Evolutionary conservation across 345 rosid species (phyloP).

Genomic region (Trapa incisa): DNA sequence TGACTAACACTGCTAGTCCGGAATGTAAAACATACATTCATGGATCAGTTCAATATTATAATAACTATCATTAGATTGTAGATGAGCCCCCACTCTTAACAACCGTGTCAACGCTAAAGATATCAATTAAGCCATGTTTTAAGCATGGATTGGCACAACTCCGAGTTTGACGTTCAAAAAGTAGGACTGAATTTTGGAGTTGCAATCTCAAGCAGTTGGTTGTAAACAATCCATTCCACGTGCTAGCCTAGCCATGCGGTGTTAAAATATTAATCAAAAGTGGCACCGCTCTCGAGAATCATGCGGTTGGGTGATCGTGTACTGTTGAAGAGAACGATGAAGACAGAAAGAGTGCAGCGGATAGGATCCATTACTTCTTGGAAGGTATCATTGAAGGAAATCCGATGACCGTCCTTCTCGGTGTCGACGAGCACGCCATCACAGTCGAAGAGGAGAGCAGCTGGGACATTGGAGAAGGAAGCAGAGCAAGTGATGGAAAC

Average conservation of each 20-base stretch:
- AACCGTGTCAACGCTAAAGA: not conserved
- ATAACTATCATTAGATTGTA: not conserved
- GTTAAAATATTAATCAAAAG: no score
- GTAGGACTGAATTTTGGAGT: not conserved
- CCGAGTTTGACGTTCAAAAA: not conserved
- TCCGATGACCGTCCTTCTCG: conserved; percentile 87
- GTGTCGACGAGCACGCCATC: conserved; percentile 97
- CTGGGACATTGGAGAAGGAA: conserved; percentile 40
- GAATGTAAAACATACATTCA: not conserved
- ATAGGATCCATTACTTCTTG: conserved; percentile 33
- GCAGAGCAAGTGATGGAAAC: conserved; percentile 34
- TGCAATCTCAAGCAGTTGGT: not conserved
- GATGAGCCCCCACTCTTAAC: not conserved
- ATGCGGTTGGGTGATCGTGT: not conserved
- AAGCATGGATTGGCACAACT: no score
- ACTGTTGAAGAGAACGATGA: not conserved
- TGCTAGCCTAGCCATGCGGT: no score
- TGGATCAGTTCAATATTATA: not conserved
- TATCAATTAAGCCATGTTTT: not conserved
- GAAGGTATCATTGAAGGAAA: conserved; percentile 93
- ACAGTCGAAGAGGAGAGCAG: conserved; percentile 81
- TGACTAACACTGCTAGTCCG: not conserved
- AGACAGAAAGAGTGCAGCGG: not conserved
- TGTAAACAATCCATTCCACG: no score
- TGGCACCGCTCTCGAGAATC: not conserved